Base-by-base conservation (phyloP, 805 yeast genomes). In the Metschnikowia lachancei region DNA sequence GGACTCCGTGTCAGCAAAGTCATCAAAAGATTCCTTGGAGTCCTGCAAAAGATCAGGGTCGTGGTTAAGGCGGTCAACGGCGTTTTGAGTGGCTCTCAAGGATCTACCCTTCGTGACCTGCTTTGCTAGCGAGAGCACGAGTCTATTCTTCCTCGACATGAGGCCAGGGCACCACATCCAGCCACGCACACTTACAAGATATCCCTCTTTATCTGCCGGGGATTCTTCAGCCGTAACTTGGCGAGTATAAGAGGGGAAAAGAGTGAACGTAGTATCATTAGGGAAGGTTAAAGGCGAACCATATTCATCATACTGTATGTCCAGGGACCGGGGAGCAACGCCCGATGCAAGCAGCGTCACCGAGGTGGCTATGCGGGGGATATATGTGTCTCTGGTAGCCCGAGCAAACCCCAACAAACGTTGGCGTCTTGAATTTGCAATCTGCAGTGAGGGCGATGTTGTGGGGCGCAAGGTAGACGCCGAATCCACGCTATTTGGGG, bases 121-220 rank as follows among this genome's bases (percentile, higher is more conserved):
- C 49, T 80, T 79, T 3, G 89, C 87, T 36, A 89, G 64, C 0
- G 89, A 75, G 18, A 85, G 62, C 28, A 91, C 70, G 36, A 91
- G 62, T 47, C 83, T 69, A 63, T 89, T 88, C 58, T 85, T 88
- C 35, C 95, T 71, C 26, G 78, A 76, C 72, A 81, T 77, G 8
- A 76, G 69, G 1, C 95, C 95, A 0, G 90, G 88, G 35, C 86
- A 73, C 10, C 80, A 74, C 22, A 85, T 67, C 77, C 86, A 80
- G 6, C 97, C 96, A 36, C 87, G 74, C 2, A 91, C 79, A 30
- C 81, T 80, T 33, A 77, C 76, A 52, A 70, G 80, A 42, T 69
- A 72, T 82, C 72, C 61, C 75, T 22, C 43, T 12, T 33, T 19
- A 29, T 42, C 49, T 17, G 48, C 17, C 2, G 49, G 50, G 1